Base-by-base conservation (phyloP, 352 stramenopile genomes). In the Blastocystis sp. region DNA sequence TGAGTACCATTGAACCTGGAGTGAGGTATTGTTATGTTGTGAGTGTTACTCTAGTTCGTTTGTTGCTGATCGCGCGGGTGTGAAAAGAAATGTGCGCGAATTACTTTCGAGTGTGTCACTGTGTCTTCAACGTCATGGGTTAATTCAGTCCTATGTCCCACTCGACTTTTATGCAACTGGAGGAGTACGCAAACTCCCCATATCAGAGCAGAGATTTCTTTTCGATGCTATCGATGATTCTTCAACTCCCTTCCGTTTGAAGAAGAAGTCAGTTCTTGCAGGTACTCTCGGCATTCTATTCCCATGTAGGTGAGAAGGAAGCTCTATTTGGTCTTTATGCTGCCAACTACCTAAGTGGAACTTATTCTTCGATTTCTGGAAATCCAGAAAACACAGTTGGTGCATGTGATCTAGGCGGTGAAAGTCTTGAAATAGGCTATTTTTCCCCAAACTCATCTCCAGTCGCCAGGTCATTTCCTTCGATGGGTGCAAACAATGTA, bases 401-500 rank as follows among this genome's bases (percentile, higher is more conserved):
- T 26, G 50, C 73, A 3, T 29, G 59, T 23, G 73, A 84, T 55
- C 26, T 64, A 26, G 73, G 73, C 0, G 73, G 73, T 7, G 73
- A 63, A 45, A 84, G 73, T 37, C 26, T 84, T 6, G 73, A 84
- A 53, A 84, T 84, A n/a, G 73, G 43, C 0, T 84, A 47, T 20
- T 56, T 80, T 18, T 23, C 26, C 3, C 29, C 29, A 34, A 84
- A 18, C 11, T 9, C 20, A 7, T 84, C 9, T 23, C 34, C 29
- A 62, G 20, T 59, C 2, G 50, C 45, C 11, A n/a, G 23, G 2
- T 84, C 73, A 3, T 84, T 66, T 26, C 54, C 47, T 43, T 20
- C 54, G 7, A 18, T 84, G 11, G 73, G 73, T n/a, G 73, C 53
- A 8, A 37, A 66, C 8, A 20, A 6, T n/a, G 9, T 68, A 3